Evolutionary conservation across 2,329 filamentous ascomycete species (phyloP).

Genomic region (Pseudovirgaria hyperparasitica): DNA sequence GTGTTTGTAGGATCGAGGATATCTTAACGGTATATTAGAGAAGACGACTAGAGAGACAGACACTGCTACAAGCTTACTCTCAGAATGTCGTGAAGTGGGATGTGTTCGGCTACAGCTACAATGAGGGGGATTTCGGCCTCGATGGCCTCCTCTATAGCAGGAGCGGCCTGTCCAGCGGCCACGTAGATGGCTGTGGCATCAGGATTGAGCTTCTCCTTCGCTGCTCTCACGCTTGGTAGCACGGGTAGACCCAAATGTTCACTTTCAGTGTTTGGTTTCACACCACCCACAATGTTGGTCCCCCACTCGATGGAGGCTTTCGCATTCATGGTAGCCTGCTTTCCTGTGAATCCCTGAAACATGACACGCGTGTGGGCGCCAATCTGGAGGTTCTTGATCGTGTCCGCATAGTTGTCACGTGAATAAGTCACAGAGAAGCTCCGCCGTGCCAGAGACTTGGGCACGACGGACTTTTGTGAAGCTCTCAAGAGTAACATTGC

Average conservation of each 20-base stretch:
- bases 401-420: constrained; percentile 42
- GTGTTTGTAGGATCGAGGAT: constrained; percentile 57
- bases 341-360: constrained; percentile 60
- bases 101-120: constrained; percentile 68
- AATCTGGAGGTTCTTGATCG: constrained; percentile 53
- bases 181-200: constrained; percentile 73
- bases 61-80: constrained; percentile 35
- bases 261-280: constrained; percentile 56
- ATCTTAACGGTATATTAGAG: constrained; percentile 31
- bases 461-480: too few species aligned
- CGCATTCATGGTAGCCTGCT: constrained; percentile 60
- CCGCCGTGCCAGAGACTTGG: too few species aligned
- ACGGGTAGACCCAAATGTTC: constrained; percentile 64
- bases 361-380: constrained; percentile 53
- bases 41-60: not conserved
- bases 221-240: constrained; percentile 53
- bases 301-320: constrained; percentile 66
- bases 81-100: constrained; percentile 66
- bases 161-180: constrained; percentile 57
- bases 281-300: constrained; percentile 67
- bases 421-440: constrained; percentile 18
- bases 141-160: constrained; percentile 68
- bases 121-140: constrained; percentile 67
- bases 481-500: too few species aligned
- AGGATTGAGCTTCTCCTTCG: constrained; percentile 57